These are phyloP conservation scores for Lentinula detonsa DNA, from an alignment of 768 basidiomycete genomes.

Conservation along the genomic window DNA sequence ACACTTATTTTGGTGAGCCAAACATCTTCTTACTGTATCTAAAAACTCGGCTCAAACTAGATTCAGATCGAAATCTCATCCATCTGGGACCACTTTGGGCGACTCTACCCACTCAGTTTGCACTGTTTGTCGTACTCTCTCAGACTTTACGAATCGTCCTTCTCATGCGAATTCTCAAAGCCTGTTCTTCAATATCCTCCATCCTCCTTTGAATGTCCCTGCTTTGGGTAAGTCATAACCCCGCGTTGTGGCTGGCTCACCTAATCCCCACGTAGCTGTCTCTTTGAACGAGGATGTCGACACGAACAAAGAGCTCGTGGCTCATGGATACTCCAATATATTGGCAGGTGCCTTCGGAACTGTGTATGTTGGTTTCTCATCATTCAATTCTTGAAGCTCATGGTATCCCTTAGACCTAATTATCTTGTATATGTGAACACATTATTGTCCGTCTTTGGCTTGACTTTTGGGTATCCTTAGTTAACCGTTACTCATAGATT, in stretches of 20 bases:
- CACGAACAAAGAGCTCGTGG: slow-evolving; percentile 88
- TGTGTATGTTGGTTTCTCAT: slow-evolving; percentile 45
- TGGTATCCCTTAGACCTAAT: slow-evolving; percentile 49
- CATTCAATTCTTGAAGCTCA: background rate
- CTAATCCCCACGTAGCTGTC: slow-evolving; percentile 46
- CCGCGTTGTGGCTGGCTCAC: background rate
- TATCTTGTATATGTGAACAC: slow-evolving; percentile 90
- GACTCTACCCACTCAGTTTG: slow-evolving; percentile 92
- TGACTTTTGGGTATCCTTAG: background rate
- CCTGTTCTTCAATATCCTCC: slow-evolving; percentile 79
- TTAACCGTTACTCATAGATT: slow-evolving; percentile 40
- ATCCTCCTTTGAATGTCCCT: slow-evolving; percentile 86
- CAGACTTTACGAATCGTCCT: slow-evolving; percentile 18
- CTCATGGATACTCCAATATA: slow-evolving; percentile 89
- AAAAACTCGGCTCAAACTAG: background rate
- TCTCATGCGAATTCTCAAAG: slow-evolving; percentile 25
- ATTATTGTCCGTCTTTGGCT: slow-evolving; percentile 44
- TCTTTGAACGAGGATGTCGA: slow-evolving; percentile 85
- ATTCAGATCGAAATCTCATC: slow-evolving; percentile 54
- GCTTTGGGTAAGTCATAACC: slow-evolving; percentile 55
- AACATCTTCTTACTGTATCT: background rate
- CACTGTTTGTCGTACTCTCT: slow-evolving; percentile 53
- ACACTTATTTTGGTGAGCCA: slow-evolving; percentile 66
- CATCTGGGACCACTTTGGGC: slow-evolving; percentile 64
- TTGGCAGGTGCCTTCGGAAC: slow-evolving; percentile 75